A percentile compares a stretch with the other conserved stretches of the same genome.
Evolutionary conservation across 2,329 filamentous ascomycete species (phyloP).

Genomic region (Aspergillus glaucus): DNA sequence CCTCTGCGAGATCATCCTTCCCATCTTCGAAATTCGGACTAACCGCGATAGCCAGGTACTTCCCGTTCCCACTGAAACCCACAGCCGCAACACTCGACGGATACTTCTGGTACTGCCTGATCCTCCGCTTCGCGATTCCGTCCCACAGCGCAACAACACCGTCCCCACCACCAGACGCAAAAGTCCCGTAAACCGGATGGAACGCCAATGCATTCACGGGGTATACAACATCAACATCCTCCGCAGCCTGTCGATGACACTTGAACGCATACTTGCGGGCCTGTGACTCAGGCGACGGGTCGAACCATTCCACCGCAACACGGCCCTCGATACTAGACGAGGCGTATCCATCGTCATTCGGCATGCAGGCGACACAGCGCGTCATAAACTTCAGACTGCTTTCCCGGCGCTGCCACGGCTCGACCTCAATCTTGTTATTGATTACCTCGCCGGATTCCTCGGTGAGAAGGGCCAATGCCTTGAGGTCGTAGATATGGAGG

Average conservation of each 20-base stretch:
- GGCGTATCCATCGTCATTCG: constrained; percentile 89
- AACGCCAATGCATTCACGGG: constrained; percentile 87
- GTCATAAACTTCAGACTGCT: constrained; percentile 96
- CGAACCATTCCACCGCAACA: constrained; percentile 97
- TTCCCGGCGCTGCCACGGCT: constrained; percentile 89
- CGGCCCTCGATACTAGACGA: constrained; percentile 89
- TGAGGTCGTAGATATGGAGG: constrained; percentile 91
- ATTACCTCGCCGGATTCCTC: constrained; percentile 39
- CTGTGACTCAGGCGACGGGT: constrained; percentile 78
- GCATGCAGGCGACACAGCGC: constrained; percentile 89
- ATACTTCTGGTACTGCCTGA: constrained; percentile 83
- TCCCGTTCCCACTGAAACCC: constrained; percentile 71
- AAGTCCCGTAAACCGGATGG: constrained; percentile 75
- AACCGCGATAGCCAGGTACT: constrained; percentile 69
- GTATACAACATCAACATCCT: constrained; percentile 73
- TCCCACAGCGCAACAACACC: constrained; percentile 93
- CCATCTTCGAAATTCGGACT: constrained; percentile 87
- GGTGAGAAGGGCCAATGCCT: constrained; percentile 53
- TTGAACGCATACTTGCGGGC: constrained; percentile 97
- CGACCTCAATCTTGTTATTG: constrained; percentile 46
- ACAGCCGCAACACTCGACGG: constrained; percentile 70
- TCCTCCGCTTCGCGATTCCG: constrained; percentile 78
- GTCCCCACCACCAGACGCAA: constrained; percentile 84
- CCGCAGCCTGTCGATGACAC: constrained; percentile 74
- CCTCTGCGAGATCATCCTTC: constrained; percentile 67